A percentile compares a stretch with the other conserved stretches of the same genome.
These are phyloP conservation scores for Xylariaceae sp. DNA, from an alignment of 2,329 filamentous ascomycete species.

Conservation along the genomic window DNA sequence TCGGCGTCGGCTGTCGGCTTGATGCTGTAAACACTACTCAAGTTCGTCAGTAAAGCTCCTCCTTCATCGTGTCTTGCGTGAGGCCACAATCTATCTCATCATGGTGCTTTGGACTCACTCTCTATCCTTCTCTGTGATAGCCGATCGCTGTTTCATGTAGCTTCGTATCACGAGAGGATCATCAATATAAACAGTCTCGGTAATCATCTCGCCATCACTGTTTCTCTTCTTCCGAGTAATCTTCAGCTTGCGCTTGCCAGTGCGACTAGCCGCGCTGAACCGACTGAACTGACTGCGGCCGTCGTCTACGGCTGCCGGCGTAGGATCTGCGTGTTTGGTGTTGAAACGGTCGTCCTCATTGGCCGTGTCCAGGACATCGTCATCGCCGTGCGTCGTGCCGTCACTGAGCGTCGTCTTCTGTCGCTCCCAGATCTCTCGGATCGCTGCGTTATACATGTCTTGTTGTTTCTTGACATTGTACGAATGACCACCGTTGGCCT, in stretches of 20 bases:
- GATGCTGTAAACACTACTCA: conserved; percentile 45
- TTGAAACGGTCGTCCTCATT: conserved; percentile 67
- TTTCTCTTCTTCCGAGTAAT: conserved; percentile 67
- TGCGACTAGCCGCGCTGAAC: conserved; percentile 62
- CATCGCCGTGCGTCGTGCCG: conserved; percentile 59
- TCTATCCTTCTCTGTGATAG: conserved; percentile 64
- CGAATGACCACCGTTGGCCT: conserved; percentile 86
- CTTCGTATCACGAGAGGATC: conserved; percentile 84
- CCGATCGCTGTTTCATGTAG: conserved; percentile 74
- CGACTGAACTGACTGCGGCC: conserved; percentile 73
- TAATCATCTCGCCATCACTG: conserved; percentile 58
- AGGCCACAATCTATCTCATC: too few relatives aligned
- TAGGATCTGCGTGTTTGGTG: conserved; percentile 63
- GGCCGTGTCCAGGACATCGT: conserved; percentile 52
- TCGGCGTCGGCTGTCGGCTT: conserved; percentile 47
- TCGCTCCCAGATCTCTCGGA: conserved; percentile 85
- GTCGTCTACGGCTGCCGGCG: conserved; percentile 66
- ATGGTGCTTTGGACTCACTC: conserved; percentile 51
- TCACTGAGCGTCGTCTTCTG: conserved; percentile 77
- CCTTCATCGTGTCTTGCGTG: conserved; percentile 32
- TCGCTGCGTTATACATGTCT: conserved; percentile 83
- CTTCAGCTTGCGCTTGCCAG: conserved; percentile 59
- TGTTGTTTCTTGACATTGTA: conserved; percentile 98
- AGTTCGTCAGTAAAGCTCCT: conserved; percentile 33
- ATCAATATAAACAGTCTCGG: conserved; percentile 57